Evolutionary conservation across 2,329 filamentous ascomycete species (phyloP), one percentile per base, ranked within the genome.

Genomic region (Acrocalymma vagum): DNA sequence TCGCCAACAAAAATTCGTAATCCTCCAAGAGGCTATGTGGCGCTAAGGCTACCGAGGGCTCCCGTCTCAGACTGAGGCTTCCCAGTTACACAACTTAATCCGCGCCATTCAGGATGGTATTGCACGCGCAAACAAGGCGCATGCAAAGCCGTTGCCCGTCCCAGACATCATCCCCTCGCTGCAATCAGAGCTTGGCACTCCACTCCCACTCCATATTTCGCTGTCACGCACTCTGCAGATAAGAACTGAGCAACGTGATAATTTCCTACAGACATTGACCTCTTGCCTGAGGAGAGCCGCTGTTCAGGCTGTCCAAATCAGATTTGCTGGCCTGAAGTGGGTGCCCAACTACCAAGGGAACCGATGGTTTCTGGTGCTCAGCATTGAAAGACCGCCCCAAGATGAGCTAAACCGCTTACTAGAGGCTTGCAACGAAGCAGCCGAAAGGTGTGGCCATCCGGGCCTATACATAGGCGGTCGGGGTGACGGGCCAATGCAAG

Each of bases 171-270:
- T 85, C 49, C 86, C 81, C 49, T 83, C 94, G 45, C 74, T 97
- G 5, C 82, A 80, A 27, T 95, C 86, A 49, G 88, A 94, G 43
- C 80, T 96, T 1, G 88, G 84, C 42, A 84, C 85, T 5, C 85
- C 87, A 5, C 75, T 90, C 33, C 93, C 93, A 3, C 78, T 99
- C 30, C 94, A 99, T 70, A 85, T 99, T 60, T 96, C 91, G 55
- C 79, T 99, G 6, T 97, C 94, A 6, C 81, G 90, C 5, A 87
- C 94, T 0, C 74, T 97, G 34, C 80, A 85, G 9, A 81, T 99
- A 21, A 75, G 77, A 31, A 91, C 88, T 0, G 78, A 84, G n/a
- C 78, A 86, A 50, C 90, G 89, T 53, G 82, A 86, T 18, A 55
- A 51, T 0, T 96, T 96, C 62, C 73, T 87, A 5, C 70, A 79